phyloP scores from a whole-genome alignment of 805 yeast species.

The Pachysolen tannophilus region DNA sequence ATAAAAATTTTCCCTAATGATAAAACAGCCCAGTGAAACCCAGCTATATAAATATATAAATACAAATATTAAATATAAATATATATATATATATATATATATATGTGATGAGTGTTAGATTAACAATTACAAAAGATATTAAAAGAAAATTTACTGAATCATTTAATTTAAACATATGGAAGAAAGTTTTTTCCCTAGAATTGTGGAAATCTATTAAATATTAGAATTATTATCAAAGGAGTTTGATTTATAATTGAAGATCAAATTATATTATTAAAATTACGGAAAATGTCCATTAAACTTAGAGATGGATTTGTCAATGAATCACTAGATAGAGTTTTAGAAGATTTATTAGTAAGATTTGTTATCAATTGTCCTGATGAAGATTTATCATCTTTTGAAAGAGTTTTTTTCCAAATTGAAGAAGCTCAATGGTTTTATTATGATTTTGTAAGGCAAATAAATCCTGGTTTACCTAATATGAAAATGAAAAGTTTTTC shows the following conservation, averaged over 20 bases:
- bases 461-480: conserved; percentile 69
- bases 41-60: no score
- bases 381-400: conserved; percentile 78
- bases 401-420: conserved; percentile 82
- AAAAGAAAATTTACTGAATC: no score
- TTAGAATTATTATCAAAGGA: no score
- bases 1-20: no score
- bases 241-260: no score
- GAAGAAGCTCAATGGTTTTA: conserved; percentile 99
- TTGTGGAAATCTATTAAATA: no score
- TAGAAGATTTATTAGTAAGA: conserved; percentile 83
- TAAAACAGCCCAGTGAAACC: no score
- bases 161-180: no score
- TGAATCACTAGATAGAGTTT: conserved; percentile 61
- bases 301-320: conserved; percentile 40
- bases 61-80: not conserved
- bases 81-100: not conserved
- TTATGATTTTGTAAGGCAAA: conserved; percentile 67
- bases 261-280: no score
- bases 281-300: conserved; percentile 23
- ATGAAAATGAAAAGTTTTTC: conserved; percentile 75
- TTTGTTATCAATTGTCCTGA: conserved; percentile 88
- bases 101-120: not conserved
- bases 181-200: no score
- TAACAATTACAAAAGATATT: no score